phyloP scores from a whole-genome alignment of 257 asterid genomes.

The Lycium barbarum region DNA sequence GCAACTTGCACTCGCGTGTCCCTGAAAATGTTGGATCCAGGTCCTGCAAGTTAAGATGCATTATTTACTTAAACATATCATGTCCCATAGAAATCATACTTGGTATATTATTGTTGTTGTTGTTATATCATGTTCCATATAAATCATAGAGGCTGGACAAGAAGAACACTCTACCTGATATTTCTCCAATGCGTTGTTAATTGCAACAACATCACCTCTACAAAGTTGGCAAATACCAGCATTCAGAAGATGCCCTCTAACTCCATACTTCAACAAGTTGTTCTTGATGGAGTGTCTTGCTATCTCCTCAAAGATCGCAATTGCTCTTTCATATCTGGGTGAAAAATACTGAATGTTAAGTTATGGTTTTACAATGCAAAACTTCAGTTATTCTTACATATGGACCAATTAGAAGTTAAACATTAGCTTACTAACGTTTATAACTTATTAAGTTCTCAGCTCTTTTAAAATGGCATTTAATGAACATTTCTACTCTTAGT shows the following conservation, averaged over 20 bases:
- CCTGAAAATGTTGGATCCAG: conserved; percentile 97
- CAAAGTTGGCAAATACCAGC: conserved; percentile 99
- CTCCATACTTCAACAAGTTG: conserved; percentile 94
- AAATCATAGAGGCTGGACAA: conserved; percentile 9
- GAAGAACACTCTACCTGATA: conserved; percentile 67
- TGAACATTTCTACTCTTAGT: background rate
- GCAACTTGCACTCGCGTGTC: conserved; percentile 85
- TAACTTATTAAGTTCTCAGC: background rate
- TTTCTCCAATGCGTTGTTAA: conserved; percentile 82
- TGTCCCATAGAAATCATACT: background rate
- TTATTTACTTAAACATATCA: background rate
- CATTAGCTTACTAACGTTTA: background rate
- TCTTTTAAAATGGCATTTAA: background rate
- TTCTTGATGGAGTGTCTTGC: conserved; percentile 80
- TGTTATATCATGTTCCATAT: background rate
- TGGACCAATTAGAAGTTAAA: background rate
- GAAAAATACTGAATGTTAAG: conserved; percentile 3
- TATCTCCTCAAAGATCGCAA: conserved; percentile 90
- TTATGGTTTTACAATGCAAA: background rate
- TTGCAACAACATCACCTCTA: conserved; percentile 91
- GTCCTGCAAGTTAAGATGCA: conserved; percentile 57
- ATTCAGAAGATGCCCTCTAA: conserved; percentile 96
- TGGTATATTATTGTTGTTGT: too few species aligned
- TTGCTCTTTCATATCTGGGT: conserved; percentile 81
- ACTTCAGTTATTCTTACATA: background rate